phyloP scores from a whole-genome alignment of 768 basidiomycete genomes.

The Pleurotus citrinopileatus region DNA sequence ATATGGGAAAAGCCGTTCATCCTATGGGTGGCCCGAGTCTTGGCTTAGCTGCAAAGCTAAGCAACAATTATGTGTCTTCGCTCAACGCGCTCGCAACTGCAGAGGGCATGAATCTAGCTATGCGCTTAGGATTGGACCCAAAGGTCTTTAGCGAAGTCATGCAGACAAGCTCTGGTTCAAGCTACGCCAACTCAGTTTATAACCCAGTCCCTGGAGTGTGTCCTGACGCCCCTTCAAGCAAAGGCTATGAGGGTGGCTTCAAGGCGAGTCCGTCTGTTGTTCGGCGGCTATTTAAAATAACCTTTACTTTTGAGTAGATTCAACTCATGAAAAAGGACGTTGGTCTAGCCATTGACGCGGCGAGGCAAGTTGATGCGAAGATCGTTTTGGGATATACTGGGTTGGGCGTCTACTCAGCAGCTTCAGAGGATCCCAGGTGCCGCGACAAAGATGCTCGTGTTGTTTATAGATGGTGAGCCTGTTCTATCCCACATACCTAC shows the following conservation, averaged over 20 bases:
- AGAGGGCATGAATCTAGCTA: slow-evolving; percentile 43
- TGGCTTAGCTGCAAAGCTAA: slow-evolving; percentile 41
- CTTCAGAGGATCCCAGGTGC: slow-evolving; percentile 36
- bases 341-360: slow-evolving; percentile 34
- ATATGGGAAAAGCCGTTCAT: slow-evolving; percentile 34
- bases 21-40: slow-evolving; percentile 36
- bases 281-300: neutral
- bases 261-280: slow-evolving; percentile 23
- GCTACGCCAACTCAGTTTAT: slow-evolving; percentile 38
- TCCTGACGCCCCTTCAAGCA: slow-evolving; percentile 39
- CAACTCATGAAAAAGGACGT: slow-evolving; percentile 47
- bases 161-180: slow-evolving; percentile 36
- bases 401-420: slow-evolving; percentile 33
- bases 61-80: slow-evolving; percentile 42
- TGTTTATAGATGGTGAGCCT: slow-evolving; percentile 33
- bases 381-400: slow-evolving; percentile 37
- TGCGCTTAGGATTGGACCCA: slow-evolving; percentile 40
- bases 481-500: too few relatives aligned
- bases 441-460: slow-evolving; percentile 37
- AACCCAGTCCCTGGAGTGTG: slow-evolving; percentile 45
- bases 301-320: slow-evolving; percentile 22
- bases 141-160: slow-evolving; percentile 35
- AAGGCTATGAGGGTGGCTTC: slow-evolving; percentile 40
- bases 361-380: slow-evolving; percentile 32
- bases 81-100: slow-evolving; percentile 39